Percentiles rank a stretch among this genome's conserved stretches.
Conservation (phyloP, 1,284 basidiomycete species). For the Tylopilus sp. region DNA sequence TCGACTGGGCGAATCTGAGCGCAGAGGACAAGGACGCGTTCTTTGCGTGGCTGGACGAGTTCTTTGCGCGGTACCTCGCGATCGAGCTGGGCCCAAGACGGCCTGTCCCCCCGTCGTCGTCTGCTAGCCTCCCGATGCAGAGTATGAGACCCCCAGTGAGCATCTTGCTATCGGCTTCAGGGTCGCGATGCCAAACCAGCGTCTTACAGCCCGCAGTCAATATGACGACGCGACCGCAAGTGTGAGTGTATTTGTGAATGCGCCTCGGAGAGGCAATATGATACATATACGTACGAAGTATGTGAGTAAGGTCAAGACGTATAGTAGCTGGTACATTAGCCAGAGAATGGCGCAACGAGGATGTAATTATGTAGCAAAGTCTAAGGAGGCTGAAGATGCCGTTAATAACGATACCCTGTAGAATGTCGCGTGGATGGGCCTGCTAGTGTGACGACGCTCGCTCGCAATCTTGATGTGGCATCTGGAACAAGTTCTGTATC, state of each 20-base stretch:
- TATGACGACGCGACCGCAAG: conserved; percentile 18
- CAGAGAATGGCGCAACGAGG: conserved; percentile 5
- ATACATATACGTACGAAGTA: conserved; percentile 12
- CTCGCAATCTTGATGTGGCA: conserved; percentile 28
- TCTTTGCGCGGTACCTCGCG: conserved; percentile 49
- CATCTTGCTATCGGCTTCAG: not conserved
- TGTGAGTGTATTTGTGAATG: conserved; percentile 2
- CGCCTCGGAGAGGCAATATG: conserved; percentile 9
- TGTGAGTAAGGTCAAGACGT: conserved; percentile 13
- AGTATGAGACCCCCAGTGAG: conserved; percentile 13
- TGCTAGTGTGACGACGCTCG: conserved; percentile 16
- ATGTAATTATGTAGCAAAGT: conserved; percentile 15
- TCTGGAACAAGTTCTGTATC: conserved; percentile 34
- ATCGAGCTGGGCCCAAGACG: conserved; percentile 18
- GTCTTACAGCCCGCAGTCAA: conserved; percentile 21
- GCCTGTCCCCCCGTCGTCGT: not conserved
- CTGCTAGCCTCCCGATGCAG: not conserved
- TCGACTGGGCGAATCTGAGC: conserved; percentile 68
- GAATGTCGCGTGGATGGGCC: not conserved
- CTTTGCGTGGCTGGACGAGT: conserved; percentile 75
- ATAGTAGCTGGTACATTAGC: conserved; percentile 18
- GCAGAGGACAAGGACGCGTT: conserved; percentile 63
- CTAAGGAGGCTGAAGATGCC: conserved; percentile 7
- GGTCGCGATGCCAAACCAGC: not conserved
- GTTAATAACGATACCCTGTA: not conserved